Evolutionary conservation across 1,284 basidiomycete species (phyloP).

Genomic region (Bondarzewia mesenterica): DNA sequence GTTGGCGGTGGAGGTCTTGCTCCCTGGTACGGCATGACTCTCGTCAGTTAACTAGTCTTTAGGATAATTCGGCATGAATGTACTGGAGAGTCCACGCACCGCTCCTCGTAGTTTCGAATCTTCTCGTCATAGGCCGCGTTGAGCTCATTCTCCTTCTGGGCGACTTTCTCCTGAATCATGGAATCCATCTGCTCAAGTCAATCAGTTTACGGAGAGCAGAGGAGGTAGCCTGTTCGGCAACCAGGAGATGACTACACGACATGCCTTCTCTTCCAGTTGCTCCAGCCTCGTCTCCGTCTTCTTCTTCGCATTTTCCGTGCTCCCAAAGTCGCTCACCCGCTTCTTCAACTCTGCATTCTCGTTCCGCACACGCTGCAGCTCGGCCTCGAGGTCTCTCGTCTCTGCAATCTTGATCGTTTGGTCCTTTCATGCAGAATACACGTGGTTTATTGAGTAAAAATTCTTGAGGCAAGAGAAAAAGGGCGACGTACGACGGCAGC

Average conservation of each 20-base stretch:
- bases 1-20: slow-evolving; percentile 83
- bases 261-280: slow-evolving; percentile 77
- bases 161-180: slow-evolving; percentile 77
- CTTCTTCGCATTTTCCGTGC: slow-evolving; percentile 66
- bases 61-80: not conserved
- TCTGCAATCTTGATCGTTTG: slow-evolving; percentile 85
- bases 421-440: slow-evolving; percentile 41
- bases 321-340: slow-evolving; percentile 58
- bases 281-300: slow-evolving; percentile 69
- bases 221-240: slow-evolving; percentile 4
- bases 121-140: slow-evolving; percentile 96
- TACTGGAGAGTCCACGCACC: slow-evolving; percentile 37
- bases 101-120: slow-evolving; percentile 89
- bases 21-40: slow-evolving; percentile 48
- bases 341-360: slow-evolving; percentile 77
- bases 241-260: slow-evolving; percentile 11
- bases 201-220: not conserved
- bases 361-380: slow-evolving; percentile 62
- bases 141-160: slow-evolving; percentile 89
- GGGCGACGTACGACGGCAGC: slow-evolving; percentile 68
- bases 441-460: not conserved
- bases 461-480: not conserved
- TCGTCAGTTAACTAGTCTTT: not conserved
- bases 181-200: slow-evolving; percentile 77
- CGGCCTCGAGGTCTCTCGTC: slow-evolving; percentile 65